Conservation (phyloP, 306 rosid genomes). For the Quercus gilva region DNA sequence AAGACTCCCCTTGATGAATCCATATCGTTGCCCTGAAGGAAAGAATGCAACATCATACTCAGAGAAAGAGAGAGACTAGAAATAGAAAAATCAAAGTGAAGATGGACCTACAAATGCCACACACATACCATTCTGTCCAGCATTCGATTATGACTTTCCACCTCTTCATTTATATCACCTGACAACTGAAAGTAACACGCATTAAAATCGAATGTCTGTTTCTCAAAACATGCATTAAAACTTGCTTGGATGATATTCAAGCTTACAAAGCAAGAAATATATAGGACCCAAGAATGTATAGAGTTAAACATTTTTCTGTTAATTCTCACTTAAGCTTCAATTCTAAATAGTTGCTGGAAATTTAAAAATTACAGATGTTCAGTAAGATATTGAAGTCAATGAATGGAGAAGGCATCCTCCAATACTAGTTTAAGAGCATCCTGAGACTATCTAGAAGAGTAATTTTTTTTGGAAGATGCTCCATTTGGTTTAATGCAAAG, state of each 20-base stretch:
- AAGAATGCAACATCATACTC: neutral
- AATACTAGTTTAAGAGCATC: neutral
- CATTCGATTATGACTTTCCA: conserved; percentile 82
- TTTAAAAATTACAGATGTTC: neutral
- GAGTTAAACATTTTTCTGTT: neutral
- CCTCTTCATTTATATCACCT: conserved; percentile 93
- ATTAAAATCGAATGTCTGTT: neutral
- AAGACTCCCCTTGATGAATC: conserved; percentile 92
- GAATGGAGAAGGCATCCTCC: conserved; percentile 4
- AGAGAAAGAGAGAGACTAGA: neutral
- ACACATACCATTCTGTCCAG: conserved; percentile 78
- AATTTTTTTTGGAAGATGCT: neutral
- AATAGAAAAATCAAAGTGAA: neutral
- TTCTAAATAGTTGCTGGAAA: conserved; percentile 15
- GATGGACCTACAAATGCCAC: conserved; percentile 1
- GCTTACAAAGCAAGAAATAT: neutral
- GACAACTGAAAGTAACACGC: conserved; percentile 64
- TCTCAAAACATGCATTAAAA: conserved; percentile 18
- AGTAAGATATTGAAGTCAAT: neutral
- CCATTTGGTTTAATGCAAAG: conserved; percentile 11
- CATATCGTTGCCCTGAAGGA: conserved; percentile 82
- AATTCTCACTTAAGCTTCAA: conserved; percentile 7
- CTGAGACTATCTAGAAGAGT: neutral
- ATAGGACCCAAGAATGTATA: neutral
- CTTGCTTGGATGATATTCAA: neutral